These are phyloP conservation scores for Boletus reticuloceps DNA, from an alignment of 768 basidiomycete species.

Conservation along the genomic window DNA sequence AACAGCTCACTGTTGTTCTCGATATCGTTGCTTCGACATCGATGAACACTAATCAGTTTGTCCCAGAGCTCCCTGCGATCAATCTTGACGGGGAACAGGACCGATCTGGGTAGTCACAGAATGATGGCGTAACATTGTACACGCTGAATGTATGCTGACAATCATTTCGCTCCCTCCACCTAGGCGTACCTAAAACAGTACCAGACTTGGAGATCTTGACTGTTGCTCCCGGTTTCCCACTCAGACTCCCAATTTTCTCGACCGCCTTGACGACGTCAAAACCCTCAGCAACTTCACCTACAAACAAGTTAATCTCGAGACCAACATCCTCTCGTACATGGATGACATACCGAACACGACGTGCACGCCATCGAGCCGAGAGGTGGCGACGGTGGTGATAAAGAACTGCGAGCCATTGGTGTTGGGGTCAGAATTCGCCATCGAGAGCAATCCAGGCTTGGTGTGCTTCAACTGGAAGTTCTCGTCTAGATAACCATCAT, in stretches of 20 bases:
- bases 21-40: too few species aligned
- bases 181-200: background rate
- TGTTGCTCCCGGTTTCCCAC: background rate
- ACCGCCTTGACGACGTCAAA: background rate
- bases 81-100: too few species aligned
- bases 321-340: background rate
- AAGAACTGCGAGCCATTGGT: conserved; percentile 94
- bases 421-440: conserved; percentile 79
- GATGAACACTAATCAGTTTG: too few species aligned
- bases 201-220: conserved; percentile 1
- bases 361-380: conserved; percentile 12
- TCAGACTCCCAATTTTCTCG: background rate
- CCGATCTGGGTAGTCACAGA: too few species aligned
- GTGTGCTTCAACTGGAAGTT: conserved; percentile 78
- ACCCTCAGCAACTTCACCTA: conserved; percentile 9
- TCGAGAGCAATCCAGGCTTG: conserved; percentile 65
- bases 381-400: conserved; percentile 75
- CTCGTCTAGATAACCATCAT: conserved; percentile 54
- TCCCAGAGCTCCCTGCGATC: too few species aligned
- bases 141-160: too few species aligned
- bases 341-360: conserved; percentile 16
- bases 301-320: background rate
- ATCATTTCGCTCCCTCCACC: background rate
- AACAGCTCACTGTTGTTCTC: too few species aligned
- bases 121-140: too few species aligned